Percentiles rank a stretch among this genome's conserved stretches.
phyloP scores from a whole-genome alignment of 495 filamentous ascomycete species.

The Glarea lozoyensis region DNA sequence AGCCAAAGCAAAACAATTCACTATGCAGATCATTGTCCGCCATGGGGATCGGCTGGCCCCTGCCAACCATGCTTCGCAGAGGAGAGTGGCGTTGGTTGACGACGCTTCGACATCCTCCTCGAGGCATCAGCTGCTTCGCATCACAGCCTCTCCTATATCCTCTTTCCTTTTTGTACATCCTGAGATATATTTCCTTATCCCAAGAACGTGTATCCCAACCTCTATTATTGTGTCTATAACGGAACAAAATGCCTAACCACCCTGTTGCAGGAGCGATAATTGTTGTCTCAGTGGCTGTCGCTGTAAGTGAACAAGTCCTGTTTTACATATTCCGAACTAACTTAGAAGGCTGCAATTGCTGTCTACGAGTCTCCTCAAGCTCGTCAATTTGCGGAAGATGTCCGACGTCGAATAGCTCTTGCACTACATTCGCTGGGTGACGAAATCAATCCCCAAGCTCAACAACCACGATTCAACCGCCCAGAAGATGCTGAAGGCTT shows the following conservation, averaged over 20 bases:
- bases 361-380: conserved; percentile 80
- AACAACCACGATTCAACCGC: conserved; percentile 42
- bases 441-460: conserved; percentile 49
- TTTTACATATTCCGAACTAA: not conserved
- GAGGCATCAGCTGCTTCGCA: conserved; percentile 7
- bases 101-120: conserved; percentile 8
- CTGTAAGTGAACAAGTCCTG: conserved; percentile 28
- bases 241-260: conserved; percentile 34
- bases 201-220: conserved; percentile 1
- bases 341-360: conserved; percentile 52
- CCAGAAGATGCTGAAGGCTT: conserved; percentile 52
- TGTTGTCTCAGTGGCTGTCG: conserved; percentile 64
- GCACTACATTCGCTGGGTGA: conserved; percentile 72
- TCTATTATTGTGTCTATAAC: conserved; percentile 1
- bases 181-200: not conserved
- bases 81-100: conserved; percentile 6
- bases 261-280: conserved; percentile 61
- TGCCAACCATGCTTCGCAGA: not conserved
- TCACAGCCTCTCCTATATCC: not conserved
- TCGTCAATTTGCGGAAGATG: conserved; percentile 63
- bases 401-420: conserved; percentile 69
- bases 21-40: not conserved
- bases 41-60: conserved; percentile 4
- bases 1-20: conserved; percentile 7
- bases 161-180: conserved; percentile 1